Base-by-base conservation (phyloP, 2,329 filamentous ascomycete species). In the Botrytis fragariae region DNA sequence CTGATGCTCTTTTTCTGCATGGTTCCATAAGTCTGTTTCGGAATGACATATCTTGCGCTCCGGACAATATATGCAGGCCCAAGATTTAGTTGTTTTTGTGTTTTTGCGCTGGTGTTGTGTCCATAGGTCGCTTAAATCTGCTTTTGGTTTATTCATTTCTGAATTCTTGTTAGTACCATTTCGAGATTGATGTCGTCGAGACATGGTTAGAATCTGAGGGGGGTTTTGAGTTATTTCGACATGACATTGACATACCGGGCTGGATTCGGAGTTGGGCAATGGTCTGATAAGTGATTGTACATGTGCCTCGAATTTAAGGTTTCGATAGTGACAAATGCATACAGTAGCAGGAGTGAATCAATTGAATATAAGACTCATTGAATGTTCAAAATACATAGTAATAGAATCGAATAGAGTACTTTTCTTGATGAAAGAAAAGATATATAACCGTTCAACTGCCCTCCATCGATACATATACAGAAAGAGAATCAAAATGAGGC, bases 31-130 rank as follows among this genome's bases (percentile, higher is more conserved):
- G 0, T 74, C 69, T 6, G 71, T 70, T 37, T 73, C 57, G 3
- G 73, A 73, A 1, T 12, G 25, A 39, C 74, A 80, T 4, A 78
- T 74, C 7, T 37, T 64, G 3, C 71, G 65, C 3, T 79, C 75
- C 0, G 35, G 29, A 42, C 79, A 80, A 20, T 68, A 68, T 0
- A 54, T 70, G 45, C 79, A 80, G 0, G 75, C 75, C 73, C 74
- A 79, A 2, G 73, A 72, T 22, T 73, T 69, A 0, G 77, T 77
- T 3, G 75, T 71, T 39, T 77, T 79, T 2, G 73, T 72, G 20
- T 73, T 74, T 14, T 63, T 37, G 4, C 79, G 64, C 35, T 77
- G 75, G 29, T 79, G 77, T 18, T 76, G 74, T 10, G 77, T 75
- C 78, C 78, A 80, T 10, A 48, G 54, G 3, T 72, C 71, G 18